Percentiles rank a stretch among this genome's conserved stretches.
These are phyloP conservation scores for Periconia macrospinosa DNA, from an alignment of 2,329 filamentous ascomycete genomes.

Conservation along the genomic window DNA sequence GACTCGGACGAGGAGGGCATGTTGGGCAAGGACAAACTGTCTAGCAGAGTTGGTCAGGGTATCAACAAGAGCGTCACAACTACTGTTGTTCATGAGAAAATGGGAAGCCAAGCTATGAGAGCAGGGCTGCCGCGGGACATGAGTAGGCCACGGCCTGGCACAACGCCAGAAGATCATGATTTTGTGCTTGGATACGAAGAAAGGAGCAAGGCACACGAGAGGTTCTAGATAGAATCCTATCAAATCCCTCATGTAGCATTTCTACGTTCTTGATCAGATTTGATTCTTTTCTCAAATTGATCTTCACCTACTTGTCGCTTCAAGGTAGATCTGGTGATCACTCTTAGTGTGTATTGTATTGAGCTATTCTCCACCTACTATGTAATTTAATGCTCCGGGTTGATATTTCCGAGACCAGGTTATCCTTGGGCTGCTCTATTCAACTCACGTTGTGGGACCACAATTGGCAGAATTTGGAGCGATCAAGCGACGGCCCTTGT, in stretches of 20 bases:
- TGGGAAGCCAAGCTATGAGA: background rate
- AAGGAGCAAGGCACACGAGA: background rate
- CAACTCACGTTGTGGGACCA: no score
- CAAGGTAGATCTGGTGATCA: background rate
- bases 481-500: no score
- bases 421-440: no score
- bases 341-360: no score
- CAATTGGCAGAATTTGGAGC: no score
- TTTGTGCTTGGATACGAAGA: background rate
- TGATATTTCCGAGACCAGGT: no score
- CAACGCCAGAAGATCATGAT: background rate
- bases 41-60: constrained; percentile 12
- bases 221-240: background rate
- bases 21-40: constrained; percentile 9
- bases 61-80: constrained; percentile 22
- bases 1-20: constrained; percentile 25
- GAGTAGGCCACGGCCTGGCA: no score
- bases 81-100: constrained; percentile 17
- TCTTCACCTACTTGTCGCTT: background rate
- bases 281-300: background rate
- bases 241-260: background rate
- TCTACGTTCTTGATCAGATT: background rate
- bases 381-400: no score
- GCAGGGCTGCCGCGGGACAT: no score
- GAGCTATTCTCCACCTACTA: no score